These are phyloP conservation scores for Parasarocladium wereldwijsianum DNA, from an alignment of 2,329 filamentous ascomycete genomes.

Conservation along the genomic window DNA sequence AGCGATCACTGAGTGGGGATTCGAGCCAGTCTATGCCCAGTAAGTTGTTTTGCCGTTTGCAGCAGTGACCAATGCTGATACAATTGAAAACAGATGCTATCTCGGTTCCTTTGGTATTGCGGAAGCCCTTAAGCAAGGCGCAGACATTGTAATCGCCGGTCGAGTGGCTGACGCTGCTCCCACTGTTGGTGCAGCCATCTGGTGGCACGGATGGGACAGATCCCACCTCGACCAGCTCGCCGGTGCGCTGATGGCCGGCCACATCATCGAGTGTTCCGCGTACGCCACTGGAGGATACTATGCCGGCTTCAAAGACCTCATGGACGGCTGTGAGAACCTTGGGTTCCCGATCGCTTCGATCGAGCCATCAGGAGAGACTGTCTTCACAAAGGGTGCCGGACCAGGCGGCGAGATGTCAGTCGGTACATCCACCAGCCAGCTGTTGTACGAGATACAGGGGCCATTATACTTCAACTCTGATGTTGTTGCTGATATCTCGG, in stretches of 20 bases:
- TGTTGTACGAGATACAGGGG: slow-evolving; percentile 19
- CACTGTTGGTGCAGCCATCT: slow-evolving; percentile 37
- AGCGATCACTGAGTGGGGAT: slow-evolving; percentile 13
- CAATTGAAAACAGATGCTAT: slow-evolving; percentile 18
- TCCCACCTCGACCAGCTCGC: slow-evolving; percentile 31
- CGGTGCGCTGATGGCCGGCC: slow-evolving; percentile 30
- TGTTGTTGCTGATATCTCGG: slow-evolving; percentile 23
- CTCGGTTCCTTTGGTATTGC: slow-evolving; percentile 31
- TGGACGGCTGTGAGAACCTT: slow-evolving; percentile 10
- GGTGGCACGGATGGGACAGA: slow-evolving; percentile 35
- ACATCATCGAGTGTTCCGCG: slow-evolving; percentile 36
- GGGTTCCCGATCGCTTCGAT: slow-evolving; percentile 20
- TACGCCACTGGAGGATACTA: slow-evolving; percentile 40
- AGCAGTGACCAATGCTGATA: neutral
- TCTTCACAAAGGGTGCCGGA: slow-evolving; percentile 19
- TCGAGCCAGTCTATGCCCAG: slow-evolving; percentile 12
- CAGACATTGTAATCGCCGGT: slow-evolving; percentile 30
- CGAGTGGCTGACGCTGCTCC: slow-evolving; percentile 30
- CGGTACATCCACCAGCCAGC: slow-evolving; percentile 11
- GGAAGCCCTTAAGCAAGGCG: slow-evolving; percentile 21
- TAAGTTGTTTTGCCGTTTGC: neutral
- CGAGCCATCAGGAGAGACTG: slow-evolving; percentile 13
- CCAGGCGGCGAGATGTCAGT: slow-evolving; percentile 19
- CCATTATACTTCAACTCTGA: slow-evolving; percentile 28
- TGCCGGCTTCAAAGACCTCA: slow-evolving; percentile 23